A percentile compares a stretch with the other conserved stretches of the same genome.
These are phyloP conservation scores for Talaromyces sp. DNA, from an alignment of 2,329 filamentous ascomycete genomes.

Conservation along the genomic window DNA sequence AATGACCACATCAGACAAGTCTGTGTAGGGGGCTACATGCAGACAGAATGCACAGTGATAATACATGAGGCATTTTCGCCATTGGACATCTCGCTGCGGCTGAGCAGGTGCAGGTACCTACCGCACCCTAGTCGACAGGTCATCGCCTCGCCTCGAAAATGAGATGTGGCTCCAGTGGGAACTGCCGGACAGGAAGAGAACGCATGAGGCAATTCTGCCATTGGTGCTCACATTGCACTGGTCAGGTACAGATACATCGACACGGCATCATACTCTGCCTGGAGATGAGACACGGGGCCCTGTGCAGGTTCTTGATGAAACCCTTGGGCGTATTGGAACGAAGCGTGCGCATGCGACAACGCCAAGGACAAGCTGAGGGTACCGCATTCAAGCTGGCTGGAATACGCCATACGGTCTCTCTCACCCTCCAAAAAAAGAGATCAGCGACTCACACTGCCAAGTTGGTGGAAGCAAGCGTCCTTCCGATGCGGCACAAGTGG, in stretches of 20 bases:
- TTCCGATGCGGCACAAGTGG: background rate
- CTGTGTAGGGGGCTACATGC: background rate
- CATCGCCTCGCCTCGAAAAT: background rate
- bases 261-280: background rate
- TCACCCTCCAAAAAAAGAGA: background rate
- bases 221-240: background rate
- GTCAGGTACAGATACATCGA: background rate
- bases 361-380: background rate
- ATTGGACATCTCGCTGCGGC: background rate
- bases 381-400: background rate
- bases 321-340: background rate
- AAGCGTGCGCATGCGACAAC: background rate
- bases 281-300: background rate
- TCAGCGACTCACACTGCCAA: background rate
- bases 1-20: background rate
- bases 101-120: background rate
- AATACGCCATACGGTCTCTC: background rate
- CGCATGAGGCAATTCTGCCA: background rate
- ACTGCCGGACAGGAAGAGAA: background rate
- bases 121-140: background rate
- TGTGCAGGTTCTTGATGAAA: background rate
- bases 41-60: background rate
- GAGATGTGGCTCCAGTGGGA: background rate
- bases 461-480: background rate
- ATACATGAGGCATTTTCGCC: constrained; percentile 2